A percentile compares a stretch with the other conserved stretches of the same genome.
Evolutionary conservation across 2,329 filamentous ascomycete species (phyloP).

Genomic region (Hypocrella siamensis): DNA sequence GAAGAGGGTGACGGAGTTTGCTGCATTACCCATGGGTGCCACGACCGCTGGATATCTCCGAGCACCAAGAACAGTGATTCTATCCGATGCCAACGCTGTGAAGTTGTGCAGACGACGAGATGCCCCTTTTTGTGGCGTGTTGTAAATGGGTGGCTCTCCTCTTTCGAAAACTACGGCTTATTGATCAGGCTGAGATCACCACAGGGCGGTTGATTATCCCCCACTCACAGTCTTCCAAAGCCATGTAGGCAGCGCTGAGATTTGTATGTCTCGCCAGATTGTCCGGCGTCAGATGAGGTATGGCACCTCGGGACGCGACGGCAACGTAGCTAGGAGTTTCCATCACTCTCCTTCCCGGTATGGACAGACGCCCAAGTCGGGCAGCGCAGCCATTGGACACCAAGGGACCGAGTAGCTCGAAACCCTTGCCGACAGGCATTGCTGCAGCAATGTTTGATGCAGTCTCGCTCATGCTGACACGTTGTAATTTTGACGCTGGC

Average conservation of each 20-base stretch:
- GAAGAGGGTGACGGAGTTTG: conserved; percentile 57
- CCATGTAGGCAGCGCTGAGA: conserved; percentile 60
- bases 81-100: conserved; percentile 50
- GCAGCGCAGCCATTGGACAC: conserved; percentile 28
- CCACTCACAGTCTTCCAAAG: conserved; percentile 78
- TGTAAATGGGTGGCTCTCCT: conserved; percentile 32
- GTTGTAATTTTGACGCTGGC: background rate
- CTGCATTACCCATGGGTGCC: conserved; percentile 55
- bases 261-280: conserved; percentile 50
- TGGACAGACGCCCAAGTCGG: conserved; percentile 50
- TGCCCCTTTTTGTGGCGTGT: conserved; percentile 15
- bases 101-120: conserved; percentile 57
- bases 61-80: conserved; percentile 58
- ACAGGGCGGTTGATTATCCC: background rate
- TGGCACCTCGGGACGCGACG: conserved; percentile 63
- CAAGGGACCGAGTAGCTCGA: conserved; percentile 29
- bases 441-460: conserved; percentile 7
- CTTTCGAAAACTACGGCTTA: conserved; percentile 35
- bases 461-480: conserved; percentile 15
- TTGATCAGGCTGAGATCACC: background rate
- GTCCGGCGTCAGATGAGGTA: conserved; percentile 85
- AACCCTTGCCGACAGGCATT: conserved; percentile 16
- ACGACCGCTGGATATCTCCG: conserved; percentile 63
- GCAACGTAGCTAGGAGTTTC: conserved; percentile 73
- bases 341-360: conserved; percentile 48